Evolutionary conservation across 805 yeast genomes (phyloP).

Genomic region (Candida parachauliodes): DNA sequence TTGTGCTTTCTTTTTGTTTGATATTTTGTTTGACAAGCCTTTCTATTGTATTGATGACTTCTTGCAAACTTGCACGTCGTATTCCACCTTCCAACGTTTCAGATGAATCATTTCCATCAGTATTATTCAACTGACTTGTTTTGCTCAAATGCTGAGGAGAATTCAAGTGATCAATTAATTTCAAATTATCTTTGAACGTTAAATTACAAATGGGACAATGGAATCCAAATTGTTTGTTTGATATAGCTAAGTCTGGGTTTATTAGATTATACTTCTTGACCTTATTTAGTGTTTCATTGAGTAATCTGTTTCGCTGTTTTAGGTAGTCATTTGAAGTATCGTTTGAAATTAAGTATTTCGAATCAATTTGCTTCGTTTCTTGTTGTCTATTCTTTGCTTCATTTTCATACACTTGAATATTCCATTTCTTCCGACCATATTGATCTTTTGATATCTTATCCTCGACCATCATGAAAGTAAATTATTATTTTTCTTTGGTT

Average conservation of each 20-base stretch:
- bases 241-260: slow-evolving; percentile 19
- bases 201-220: slow-evolving; percentile 76
- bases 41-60: slow-evolving; percentile 30
- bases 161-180: slow-evolving; percentile 80
- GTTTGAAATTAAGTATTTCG: slow-evolving; percentile 5
- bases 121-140: slow-evolving; percentile 17
- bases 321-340: slow-evolving; percentile 18
- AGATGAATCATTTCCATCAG: slow-evolving; percentile 11
- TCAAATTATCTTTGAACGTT: slow-evolving; percentile 78
- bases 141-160: slow-evolving; percentile 60
- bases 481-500: too few relatives aligned
- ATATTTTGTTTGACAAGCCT: slow-evolving; percentile 20
- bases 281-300: slow-evolving; percentile 28
- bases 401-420: slow-evolving; percentile 58
- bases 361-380: not conserved
- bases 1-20: slow-evolving; percentile 7
- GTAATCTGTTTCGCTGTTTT: slow-evolving; percentile 29
- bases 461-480: not conserved
- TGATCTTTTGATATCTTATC: slow-evolving; percentile 33
- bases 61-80: slow-evolving; percentile 30
- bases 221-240: slow-evolving; percentile 73
- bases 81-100: slow-evolving; percentile 32
- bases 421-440: slow-evolving; percentile 72
- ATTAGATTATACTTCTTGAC: slow-evolving; percentile 34
- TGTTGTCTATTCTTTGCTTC: slow-evolving; percentile 34